These are phyloP conservation scores for Musa troglodytarum DNA, from an alignment of 176 grass and related monocot species.

Conservation along the genomic window DNA sequence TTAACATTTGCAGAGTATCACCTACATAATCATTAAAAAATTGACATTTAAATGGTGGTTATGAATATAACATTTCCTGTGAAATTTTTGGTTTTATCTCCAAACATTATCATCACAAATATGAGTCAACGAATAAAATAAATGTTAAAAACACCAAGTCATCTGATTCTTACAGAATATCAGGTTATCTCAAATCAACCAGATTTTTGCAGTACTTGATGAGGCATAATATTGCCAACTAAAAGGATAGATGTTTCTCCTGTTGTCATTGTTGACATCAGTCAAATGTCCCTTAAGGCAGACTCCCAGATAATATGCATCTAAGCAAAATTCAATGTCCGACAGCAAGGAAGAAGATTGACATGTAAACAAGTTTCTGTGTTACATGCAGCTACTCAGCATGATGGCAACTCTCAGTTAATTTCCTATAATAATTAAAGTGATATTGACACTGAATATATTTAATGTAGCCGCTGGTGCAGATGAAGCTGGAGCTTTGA, in stretches of 20 bases:
- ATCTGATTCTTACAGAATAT: not conserved
- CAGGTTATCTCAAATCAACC: not conserved
- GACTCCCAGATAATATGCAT: no score
- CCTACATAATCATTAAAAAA: constrained; percentile 41
- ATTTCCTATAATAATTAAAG: no score
- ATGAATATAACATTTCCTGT: not conserved
- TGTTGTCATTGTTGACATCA: not conserved
- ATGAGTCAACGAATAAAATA: no score
- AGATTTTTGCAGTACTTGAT: not conserved
- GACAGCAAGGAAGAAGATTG: not conserved
- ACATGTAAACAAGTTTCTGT: not conserved
- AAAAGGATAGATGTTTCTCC: not conserved
- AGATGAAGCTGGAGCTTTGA: no score
- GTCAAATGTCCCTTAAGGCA: not conserved
- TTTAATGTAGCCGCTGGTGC: no score
- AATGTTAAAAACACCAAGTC: no score
- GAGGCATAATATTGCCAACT: not conserved
- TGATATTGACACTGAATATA: no score
- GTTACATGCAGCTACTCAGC: not conserved
- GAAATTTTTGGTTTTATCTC: not conserved
- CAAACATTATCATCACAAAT: no score
- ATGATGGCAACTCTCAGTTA: not conserved
- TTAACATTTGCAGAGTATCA: constrained; percentile 71
- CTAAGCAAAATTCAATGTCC: not conserved
- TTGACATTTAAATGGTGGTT: not conserved